Evolutionary conservation across 176 grass and related monocot species (phyloP).

Genomic region (Dactylis glomerata): DNA sequence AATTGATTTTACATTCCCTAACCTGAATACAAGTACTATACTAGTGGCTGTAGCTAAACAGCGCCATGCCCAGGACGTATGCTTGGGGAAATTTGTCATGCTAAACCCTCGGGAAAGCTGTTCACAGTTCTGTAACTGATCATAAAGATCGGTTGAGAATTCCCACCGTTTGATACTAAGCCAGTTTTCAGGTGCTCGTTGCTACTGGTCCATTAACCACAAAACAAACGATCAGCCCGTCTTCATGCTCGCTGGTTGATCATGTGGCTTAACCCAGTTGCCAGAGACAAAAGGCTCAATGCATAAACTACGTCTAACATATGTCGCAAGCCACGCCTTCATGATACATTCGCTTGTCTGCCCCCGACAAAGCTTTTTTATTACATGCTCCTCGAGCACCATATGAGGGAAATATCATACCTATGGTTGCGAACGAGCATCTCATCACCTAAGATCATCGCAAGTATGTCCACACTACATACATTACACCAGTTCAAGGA

Average conservation of each 20-base stretch:
- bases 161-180: neutral
- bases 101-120: neutral
- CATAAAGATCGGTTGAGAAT: neutral
- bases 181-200: neutral
- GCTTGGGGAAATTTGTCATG: neutral
- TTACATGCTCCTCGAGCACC: conserved; percentile 22
- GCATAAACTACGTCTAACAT: neutral
- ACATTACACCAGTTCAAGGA: neutral
- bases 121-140: neutral
- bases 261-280: neutral
- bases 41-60: too few relatives aligned
- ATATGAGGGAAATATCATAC: conserved; percentile 33
- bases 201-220: neutral
- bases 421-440: conserved; percentile 8
- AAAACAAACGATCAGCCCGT: neutral
- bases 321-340: neutral
- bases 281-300: neutral
- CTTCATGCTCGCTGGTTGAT: neutral
- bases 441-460: conserved; percentile 7
- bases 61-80: neutral
- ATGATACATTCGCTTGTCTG: neutral
- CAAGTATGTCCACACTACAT: neutral
- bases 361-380: conserved; percentile 13
- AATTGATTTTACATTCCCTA: too few relatives aligned
- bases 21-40: too few relatives aligned